Base-by-base conservation (phyloP, 805 yeast species). In the Blastobotrys robertii region DNA sequence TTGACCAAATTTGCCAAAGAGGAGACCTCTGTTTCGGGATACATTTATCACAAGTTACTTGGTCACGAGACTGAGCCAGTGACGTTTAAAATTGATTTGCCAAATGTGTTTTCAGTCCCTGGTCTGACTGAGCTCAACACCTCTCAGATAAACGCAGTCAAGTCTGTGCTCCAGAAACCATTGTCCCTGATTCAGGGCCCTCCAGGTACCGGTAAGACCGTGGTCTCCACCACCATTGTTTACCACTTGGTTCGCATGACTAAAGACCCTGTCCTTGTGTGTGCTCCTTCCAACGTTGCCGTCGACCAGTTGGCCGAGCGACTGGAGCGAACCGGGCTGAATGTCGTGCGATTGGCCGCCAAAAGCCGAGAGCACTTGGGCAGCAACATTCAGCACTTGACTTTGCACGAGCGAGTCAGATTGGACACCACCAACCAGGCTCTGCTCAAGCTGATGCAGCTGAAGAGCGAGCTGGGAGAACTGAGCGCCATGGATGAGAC, bases 121-220 rank as follows among this genome's bases (percentile, higher is more conserved):
- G 74, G 76, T n/a, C 68, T 82, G 47, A 74, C 85, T 0, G 75
- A 74, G 42, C 68, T 88, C 50, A 88, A 88, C 59, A 69, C 67
- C 6, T 84, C 95, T 1, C 97, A 88, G 60, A 72, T 73, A 2
- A 75, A 73, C 53, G 96, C 97, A 0, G 86, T 88, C 19, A 68
- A 72, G 41, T 62, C 71, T 8, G 94, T 81, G 0, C 60, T 86
- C 45, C 73, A 73, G 53, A 69, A 77, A 50, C 95, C 94, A 1
- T 66, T 87, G 36, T 75, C 92, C 4, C 69, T 86, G 50, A 85
- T 86, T 48, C 96, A 88, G 60, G 97, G 97, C 12, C 97, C 97
- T 8, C 97, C 97, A 3, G 95, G 95, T 50, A 88, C 97, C 0
- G 97, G 97, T 59, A 88, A 88, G 58, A 88, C 97, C 1, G 94